Base-by-base conservation (phyloP, 768 basidiomycete genomes). In the Xerocomellus intermedius region DNA sequence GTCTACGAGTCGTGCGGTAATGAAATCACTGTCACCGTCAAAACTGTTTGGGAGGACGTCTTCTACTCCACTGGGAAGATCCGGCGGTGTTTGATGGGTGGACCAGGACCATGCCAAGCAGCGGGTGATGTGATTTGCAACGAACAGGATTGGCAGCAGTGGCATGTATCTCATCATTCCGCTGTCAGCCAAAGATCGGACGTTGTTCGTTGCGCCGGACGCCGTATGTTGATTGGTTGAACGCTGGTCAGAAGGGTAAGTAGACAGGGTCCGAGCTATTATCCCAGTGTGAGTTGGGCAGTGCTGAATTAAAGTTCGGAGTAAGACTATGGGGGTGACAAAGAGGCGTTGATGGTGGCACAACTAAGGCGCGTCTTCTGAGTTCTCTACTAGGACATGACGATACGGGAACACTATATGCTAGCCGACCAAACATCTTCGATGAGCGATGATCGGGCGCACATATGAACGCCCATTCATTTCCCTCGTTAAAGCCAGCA, bases 41-140 rank as follows among this genome's bases (percentile, higher is more conserved):
- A 55, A 59, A 42, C 37, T 39, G 54, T 62, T 64, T 55, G 55
- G 49, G 51, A 61, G 41, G 32, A 21, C 19, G 44, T 51, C 57
- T 44, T 39, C 45, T 36, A 8, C 54, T 28, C 30, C 35, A 13
- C 42, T 55, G 46, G 47, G 14, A 26, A 55, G 54, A 55, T 55
- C 56, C 62, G 57, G 57, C 57, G 65, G 66, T 33, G 59, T 49
- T 67, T 65, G 64, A 49, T 61, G 51, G 53, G 59, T 35, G n/a
- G 65, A 30, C 69, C 69, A 70, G 5, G 69, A 64, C 69, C 69
- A 70, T 8, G 70, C 68, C 37, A 50, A 55, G 52, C 52, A 57
- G 37, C 35, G 47, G 42, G 47, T 49, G 49, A 59, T 35, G 35
- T 54, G 52, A 33, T 43, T 50, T 46, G 56, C 41, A 46, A 58